Percentiles rank a stretch among this genome's conserved stretches.
Evolutionary conservation across 2,329 filamentous ascomycete species (phyloP).

Genomic region (Macrophomina pseudophaseolina): DNA sequence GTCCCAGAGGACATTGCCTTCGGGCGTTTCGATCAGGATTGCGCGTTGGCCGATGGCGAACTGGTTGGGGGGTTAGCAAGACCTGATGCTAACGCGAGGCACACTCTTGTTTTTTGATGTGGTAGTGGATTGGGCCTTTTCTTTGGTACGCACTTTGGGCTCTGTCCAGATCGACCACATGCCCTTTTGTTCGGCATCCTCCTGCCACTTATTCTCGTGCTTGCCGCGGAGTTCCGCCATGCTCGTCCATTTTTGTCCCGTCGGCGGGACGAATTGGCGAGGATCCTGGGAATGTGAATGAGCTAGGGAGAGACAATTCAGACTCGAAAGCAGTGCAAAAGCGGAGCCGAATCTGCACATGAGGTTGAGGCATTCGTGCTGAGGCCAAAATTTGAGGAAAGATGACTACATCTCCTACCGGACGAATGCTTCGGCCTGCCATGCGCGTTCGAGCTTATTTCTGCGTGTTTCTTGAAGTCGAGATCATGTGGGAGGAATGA

Average conservation of each 20-base stretch:
- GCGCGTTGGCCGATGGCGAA: conserved; percentile 78
- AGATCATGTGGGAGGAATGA: background rate
- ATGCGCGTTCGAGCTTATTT: too few species aligned
- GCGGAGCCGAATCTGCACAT: too few species aligned
- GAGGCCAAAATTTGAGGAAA: too few species aligned
- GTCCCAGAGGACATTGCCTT: conserved; percentile 81
- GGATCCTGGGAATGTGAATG: conserved; percentile 51
- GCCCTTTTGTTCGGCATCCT: conserved; percentile 51
- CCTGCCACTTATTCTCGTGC: conserved; percentile 61
- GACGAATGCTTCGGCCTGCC: too few species aligned
- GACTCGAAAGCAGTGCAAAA: too few species aligned
- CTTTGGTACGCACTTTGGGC: conserved; percentile 40
- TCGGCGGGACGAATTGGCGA: conserved; percentile 69
- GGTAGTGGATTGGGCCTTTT: too few species aligned
- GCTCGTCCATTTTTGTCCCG: conserved; percentile 70
- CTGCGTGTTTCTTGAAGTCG: too few species aligned
- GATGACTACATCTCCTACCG: too few species aligned
- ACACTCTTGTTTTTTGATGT: background rate
- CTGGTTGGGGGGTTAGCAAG: conserved; percentile 35
- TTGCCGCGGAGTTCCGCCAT: conserved; percentile 52
- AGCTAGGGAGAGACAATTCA: background rate
- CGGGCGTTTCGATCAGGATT: conserved; percentile 67
- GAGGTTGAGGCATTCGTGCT: too few species aligned
- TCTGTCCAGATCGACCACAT: conserved; percentile 53
- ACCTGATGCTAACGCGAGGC: background rate